Conservation (phyloP, 2,329 filamentous ascomycete genomes). For the Xylaria multiplex region DNA sequence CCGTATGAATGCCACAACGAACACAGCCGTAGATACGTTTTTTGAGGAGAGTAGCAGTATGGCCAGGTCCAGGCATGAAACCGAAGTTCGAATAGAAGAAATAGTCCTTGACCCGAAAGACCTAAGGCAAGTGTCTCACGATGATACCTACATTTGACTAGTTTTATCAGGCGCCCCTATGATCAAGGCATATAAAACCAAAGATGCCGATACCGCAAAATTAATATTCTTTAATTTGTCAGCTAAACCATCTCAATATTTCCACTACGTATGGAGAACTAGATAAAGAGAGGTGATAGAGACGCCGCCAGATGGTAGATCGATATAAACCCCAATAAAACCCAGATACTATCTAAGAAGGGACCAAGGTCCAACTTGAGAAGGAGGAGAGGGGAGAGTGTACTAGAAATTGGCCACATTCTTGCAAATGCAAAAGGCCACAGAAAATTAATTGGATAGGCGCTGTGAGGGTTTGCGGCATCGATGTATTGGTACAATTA, state of each 20-base stretch:
- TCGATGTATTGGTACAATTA: neutral
- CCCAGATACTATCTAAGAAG: constrained; percentile 56
- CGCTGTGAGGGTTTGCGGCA: constrained; percentile 35
- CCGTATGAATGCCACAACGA: constrained; percentile 52
- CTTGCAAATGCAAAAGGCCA: constrained; percentile 58
- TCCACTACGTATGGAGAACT: constrained; percentile 38
- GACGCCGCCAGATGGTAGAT: constrained; percentile 59
- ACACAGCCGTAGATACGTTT: constrained; percentile 51
- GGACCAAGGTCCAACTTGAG: constrained; percentile 59
- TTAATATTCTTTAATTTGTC: constrained; percentile 25
- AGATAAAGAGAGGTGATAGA: constrained; percentile 49
- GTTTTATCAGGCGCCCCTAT: constrained; percentile 39
- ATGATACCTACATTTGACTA: constrained; percentile 51
- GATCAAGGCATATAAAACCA: constrained; percentile 24
- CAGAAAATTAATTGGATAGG: constrained; percentile 58
- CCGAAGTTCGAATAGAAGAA: constrained; percentile 49
- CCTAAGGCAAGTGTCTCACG: constrained; percentile 53
- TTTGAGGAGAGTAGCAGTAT: constrained; percentile 57
- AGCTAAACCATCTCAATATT: neutral
- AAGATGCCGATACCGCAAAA: constrained; percentile 20
- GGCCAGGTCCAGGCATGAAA: constrained; percentile 43
- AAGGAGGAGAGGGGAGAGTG: constrained; percentile 41
- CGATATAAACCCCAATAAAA: constrained; percentile 65
- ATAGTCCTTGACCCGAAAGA: constrained; percentile 50
- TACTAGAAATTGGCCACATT: constrained; percentile 54